These are phyloP conservation scores for Herpomyces periplanetae DNA, from an alignment of 2,329 filamentous ascomycete species.

Conservation along the genomic window DNA sequence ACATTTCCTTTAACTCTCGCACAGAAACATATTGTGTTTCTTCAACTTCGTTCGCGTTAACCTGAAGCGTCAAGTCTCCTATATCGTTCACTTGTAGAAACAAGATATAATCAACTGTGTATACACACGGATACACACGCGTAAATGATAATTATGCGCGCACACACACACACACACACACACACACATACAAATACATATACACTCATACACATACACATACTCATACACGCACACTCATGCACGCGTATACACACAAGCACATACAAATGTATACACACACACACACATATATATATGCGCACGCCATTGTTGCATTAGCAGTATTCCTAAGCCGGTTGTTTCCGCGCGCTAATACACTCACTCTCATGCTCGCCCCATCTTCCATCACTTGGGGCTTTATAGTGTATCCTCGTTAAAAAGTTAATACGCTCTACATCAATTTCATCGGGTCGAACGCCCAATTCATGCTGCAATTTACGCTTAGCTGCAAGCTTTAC, in stretches of 20 bases:
- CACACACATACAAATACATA: no score
- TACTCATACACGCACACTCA: no score
- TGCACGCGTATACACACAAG: no score
- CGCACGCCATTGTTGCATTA: no score
- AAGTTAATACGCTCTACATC: slow-evolving; percentile 70
- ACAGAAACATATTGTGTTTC: slow-evolving; percentile 49
- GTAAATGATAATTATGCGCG: no score
- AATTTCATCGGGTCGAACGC: slow-evolving; percentile 57
- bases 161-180: no score
- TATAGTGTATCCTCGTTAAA: slow-evolving; percentile 88
- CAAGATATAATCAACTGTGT: slow-evolving; percentile 70
- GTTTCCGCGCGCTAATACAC: no score
- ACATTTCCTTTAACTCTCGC: slow-evolving; percentile 46
- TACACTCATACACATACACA: no score
- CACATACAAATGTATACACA: no score
- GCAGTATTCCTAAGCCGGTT: no score
- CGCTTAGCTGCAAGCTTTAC: slow-evolving; percentile 70
- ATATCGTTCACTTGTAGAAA: slow-evolving; percentile 91
- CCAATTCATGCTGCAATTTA: slow-evolving; percentile 76
- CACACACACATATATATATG: no score
- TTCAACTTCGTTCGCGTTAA: slow-evolving; percentile 58
- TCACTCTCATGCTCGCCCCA: slow-evolving; percentile 96
- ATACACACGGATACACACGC: no score
- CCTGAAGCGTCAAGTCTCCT: slow-evolving; percentile 44
- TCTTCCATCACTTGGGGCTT: slow-evolving; percentile 76